A percentile compares a stretch with the other conserved stretches of the same genome.
These are phyloP conservation scores for Abelmoschus esculentus DNA, from an alignment of 345 rosid genomes.

Conservation along the genomic window DNA sequence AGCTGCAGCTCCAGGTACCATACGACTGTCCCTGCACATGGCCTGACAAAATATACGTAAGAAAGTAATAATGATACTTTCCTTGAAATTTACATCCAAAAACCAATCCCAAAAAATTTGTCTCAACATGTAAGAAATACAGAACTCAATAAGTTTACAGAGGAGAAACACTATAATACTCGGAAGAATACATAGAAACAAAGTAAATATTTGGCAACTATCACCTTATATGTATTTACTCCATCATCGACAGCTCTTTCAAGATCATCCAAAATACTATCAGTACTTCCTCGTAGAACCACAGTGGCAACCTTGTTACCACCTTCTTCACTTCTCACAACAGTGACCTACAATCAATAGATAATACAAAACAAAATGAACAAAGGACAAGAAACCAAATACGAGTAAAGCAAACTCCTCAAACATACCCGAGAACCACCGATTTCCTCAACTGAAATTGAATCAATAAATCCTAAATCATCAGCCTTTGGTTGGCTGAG, in stretches of 20 bases:
- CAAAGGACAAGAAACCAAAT: neutral
- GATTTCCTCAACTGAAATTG: constrained; percentile 86
- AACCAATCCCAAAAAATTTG: neutral
- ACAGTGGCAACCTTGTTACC: constrained; percentile 83
- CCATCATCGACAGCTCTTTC: constrained; percentile 99
- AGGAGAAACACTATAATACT: neutral
- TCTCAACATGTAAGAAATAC: neutral
- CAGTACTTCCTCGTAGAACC: constrained; percentile 91
- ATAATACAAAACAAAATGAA: neutral
- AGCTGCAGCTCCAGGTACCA: constrained; percentile 91
- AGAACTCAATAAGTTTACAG: neutral
- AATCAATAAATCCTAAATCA: constrained; percentile 88
- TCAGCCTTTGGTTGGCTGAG: constrained; percentile 77
- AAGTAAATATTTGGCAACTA: constrained; percentile 5
- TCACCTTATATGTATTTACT: constrained; percentile 96
- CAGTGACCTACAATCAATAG: constrained; percentile 19
- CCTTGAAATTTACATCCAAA: neutral
- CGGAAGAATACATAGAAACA: too few relatives aligned
- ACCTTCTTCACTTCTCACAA: constrained; percentile 87
- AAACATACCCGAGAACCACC: constrained; percentile 80
- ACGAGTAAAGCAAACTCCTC: neutral
- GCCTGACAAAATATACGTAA: constrained; percentile 46
- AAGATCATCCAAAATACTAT: constrained; percentile 90
- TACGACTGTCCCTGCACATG: constrained; percentile 96
- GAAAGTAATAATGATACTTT: neutral